Conservation (phyloP, 192 early-diverging fungal genomes). For the Podila epigama region DNA sequence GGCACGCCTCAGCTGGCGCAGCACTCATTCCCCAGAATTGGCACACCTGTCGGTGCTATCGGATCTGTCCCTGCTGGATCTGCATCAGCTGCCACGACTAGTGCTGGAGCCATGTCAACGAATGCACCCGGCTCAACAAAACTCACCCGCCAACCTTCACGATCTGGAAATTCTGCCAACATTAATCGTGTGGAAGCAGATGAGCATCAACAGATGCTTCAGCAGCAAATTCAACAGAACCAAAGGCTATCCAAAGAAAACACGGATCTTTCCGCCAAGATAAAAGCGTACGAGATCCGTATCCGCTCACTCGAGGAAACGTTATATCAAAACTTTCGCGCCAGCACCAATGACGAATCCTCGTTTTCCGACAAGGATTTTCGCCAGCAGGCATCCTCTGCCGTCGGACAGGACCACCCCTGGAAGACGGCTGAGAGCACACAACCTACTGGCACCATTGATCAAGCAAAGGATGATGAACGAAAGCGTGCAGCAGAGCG, state of each 20-base stretch:
- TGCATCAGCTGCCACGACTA: background rate
- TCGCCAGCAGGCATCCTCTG: constrained; percentile 4
- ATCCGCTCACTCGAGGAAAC: constrained; percentile 51
- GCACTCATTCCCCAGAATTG: constrained; percentile 11
- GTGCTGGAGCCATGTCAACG: background rate
- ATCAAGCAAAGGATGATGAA: constrained; percentile 20
- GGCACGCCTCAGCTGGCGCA: constrained; percentile 36
- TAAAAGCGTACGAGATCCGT: constrained; percentile 51
- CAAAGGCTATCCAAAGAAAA: constrained; percentile 36
- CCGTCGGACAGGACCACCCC: constrained; percentile 13
- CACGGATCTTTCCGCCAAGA: constrained; percentile 20
- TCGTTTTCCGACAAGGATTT: constrained; percentile 29
- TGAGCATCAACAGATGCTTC: constrained; percentile 29
- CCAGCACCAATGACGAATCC: constrained; percentile 21
- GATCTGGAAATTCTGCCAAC: constrained; percentile 2
- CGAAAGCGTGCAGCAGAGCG: constrained; percentile 24
- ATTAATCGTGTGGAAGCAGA: constrained; percentile 15
- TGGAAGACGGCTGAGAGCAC: constrained; percentile 35
- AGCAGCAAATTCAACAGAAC: constrained; percentile 37
- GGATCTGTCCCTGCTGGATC: constrained; percentile 11
- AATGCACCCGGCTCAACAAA: constrained; percentile 28
- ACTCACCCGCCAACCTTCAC: constrained; percentile 35
- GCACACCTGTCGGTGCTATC: constrained; percentile 12
- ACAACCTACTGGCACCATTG: constrained; percentile 14
- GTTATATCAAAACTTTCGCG: constrained; percentile 46